These are phyloP conservation scores for Saturnispora saitoi DNA, from an alignment of 805 yeast genomes.

Conservation along the genomic window DNA sequence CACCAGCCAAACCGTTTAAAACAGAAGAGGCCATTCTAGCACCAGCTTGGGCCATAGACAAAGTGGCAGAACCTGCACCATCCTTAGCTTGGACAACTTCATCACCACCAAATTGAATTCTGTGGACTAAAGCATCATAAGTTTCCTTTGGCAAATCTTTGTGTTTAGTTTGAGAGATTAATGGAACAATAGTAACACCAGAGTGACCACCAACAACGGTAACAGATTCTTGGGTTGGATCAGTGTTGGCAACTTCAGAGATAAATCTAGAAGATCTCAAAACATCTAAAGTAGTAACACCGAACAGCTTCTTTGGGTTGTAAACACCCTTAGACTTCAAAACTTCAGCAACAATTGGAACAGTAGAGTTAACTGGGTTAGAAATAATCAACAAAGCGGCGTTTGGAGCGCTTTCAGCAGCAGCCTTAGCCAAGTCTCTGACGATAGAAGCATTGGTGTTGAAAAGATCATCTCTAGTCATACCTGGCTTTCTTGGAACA, in stretches of 20 bases:
- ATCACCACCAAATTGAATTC: slow-evolving; percentile 85
- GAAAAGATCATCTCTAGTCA: slow-evolving; percentile 58
- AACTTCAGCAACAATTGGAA: slow-evolving; percentile 51
- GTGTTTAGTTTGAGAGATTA: slow-evolving; percentile 32
- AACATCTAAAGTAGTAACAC: slow-evolving; percentile 53
- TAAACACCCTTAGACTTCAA: slow-evolving; percentile 43
- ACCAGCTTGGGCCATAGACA: slow-evolving; percentile 91
- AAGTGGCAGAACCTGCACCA: slow-evolving; percentile 91
- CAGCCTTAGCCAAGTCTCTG: slow-evolving; percentile 41
- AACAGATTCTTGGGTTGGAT: slow-evolving; percentile 27
- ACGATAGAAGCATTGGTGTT: slow-evolving; percentile 51
- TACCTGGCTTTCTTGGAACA: slow-evolving; percentile 58
- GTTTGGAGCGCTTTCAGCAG: slow-evolving; percentile 40
- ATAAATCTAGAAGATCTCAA: slow-evolving; percentile 48
- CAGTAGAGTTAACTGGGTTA: slow-evolving; percentile 55
- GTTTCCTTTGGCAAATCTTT: slow-evolving; percentile 20
- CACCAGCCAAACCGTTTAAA: slow-evolving; percentile 45
- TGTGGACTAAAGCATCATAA: slow-evolving; percentile 55
- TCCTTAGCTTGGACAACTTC: slow-evolving; percentile 93
- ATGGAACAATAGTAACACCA: slow-evolving; percentile 48
- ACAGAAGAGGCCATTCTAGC: slow-evolving; percentile 64
- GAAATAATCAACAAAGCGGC: slow-evolving; percentile 49
- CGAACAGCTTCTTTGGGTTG: slow-evolving; percentile 45
- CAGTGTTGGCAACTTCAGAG: slow-evolving; percentile 24
- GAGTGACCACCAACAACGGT: slow-evolving; percentile 52